These are phyloP conservation scores for Calocera cornea DNA, from an alignment of 768 basidiomycete species.

Conservation along the genomic window DNA sequence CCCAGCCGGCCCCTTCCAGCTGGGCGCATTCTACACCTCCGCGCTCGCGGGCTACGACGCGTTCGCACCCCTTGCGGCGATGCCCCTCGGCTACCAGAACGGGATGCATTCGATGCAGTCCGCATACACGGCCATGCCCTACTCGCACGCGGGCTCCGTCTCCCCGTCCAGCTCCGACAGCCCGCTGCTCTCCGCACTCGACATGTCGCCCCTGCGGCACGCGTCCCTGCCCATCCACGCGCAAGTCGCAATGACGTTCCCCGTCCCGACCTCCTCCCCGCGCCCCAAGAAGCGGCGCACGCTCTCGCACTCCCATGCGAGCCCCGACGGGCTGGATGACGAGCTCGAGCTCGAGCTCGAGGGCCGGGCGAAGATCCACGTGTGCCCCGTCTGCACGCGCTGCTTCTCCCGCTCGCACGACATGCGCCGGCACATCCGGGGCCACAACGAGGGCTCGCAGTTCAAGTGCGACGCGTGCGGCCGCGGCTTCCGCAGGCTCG, in stretches of 20 bases:
- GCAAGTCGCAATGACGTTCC: conserved; percentile 6
- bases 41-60: neutral
- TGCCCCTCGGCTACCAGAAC: neutral
- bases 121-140: neutral
- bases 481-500: neutral
- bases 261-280: conserved; percentile 23
- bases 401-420: neutral
- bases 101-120: too few species aligned
- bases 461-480: neutral
- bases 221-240: neutral
- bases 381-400: neutral
- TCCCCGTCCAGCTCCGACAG: neutral
- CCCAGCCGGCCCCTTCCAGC: too few species aligned
- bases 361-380: neutral
- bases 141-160: neutral
- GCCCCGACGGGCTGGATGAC: neutral
- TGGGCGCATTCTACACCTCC: neutral
- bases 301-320: neutral
- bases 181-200: neutral
- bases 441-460: neutral
- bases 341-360: neutral
- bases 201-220: neutral
- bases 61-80: neutral
- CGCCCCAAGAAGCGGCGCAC: conserved; percentile 20
- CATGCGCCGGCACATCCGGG: neutral